Conservation (phyloP, 2,329 filamentous ascomycete genomes). For the Metarhizium anisopliae region DNA sequence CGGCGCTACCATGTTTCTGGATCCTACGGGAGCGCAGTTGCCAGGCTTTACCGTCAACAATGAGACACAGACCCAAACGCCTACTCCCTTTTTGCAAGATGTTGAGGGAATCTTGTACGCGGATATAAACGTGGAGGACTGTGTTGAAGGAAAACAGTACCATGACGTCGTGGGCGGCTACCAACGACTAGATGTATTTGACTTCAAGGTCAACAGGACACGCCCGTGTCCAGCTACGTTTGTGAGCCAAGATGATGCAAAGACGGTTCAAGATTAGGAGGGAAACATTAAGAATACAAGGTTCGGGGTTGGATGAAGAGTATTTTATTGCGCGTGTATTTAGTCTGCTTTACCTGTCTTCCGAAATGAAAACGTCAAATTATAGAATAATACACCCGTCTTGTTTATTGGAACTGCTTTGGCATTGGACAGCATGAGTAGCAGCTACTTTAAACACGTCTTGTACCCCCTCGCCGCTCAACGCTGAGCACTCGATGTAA, state of each 20-base stretch:
- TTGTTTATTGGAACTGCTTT: too few species aligned
- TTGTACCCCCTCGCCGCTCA: too few species aligned
- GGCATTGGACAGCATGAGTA: too few species aligned
- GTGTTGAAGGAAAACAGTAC: slow-evolving; percentile 47
- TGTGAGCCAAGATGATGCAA: neutral
- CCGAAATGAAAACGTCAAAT: too few species aligned
- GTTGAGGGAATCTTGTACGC: slow-evolving; percentile 42
- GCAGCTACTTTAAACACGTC: too few species aligned
- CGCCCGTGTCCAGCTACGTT: slow-evolving; percentile 25
- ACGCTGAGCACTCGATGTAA: too few species aligned
- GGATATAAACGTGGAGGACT: slow-evolving; percentile 38
- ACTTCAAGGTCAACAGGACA: slow-evolving; percentile 36
- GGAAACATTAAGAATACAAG: too few species aligned
- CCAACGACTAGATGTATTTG: slow-evolving; percentile 45
- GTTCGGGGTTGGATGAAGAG: too few species aligned
- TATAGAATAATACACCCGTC: too few species aligned
- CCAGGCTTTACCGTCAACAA: slow-evolving; percentile 26
- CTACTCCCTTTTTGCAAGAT: slow-evolving; percentile 29
- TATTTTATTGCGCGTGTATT: too few species aligned
- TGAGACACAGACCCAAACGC: slow-evolving; percentile 9
- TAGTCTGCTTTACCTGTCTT: too few species aligned
- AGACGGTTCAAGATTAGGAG: too few species aligned
- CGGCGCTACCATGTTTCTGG: slow-evolving; percentile 40
- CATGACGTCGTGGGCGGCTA: slow-evolving; percentile 48
- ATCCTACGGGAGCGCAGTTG: slow-evolving; percentile 36